A percentile compares a stretch with the other conserved stretches of the same genome.
Evolutionary conservation across 345 rosid genomes (phyloP).

Genomic region (Iberis pinnata): DNA sequence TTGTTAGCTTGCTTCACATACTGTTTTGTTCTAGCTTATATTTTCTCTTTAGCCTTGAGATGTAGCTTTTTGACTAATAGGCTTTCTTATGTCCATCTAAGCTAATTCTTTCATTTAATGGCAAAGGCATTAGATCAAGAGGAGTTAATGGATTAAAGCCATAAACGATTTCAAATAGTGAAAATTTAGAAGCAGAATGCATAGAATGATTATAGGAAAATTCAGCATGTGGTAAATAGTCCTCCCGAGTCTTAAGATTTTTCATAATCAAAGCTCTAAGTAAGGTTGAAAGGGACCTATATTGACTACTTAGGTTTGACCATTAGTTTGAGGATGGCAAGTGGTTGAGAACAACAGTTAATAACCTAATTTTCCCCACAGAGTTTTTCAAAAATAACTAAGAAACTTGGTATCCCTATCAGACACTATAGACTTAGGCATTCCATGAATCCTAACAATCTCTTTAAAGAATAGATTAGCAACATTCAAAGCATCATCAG

Average conservation of each 20-base stretch:
- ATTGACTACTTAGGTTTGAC: not conserved
- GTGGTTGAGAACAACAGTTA: not conserved
- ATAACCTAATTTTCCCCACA: not conserved
- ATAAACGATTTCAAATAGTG: not conserved
- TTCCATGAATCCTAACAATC: not conserved
- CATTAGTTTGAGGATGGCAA: not conserved
- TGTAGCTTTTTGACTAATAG: not conserved
- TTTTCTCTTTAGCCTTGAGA: not conserved
- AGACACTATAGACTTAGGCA: not conserved
- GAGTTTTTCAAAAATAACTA: not conserved
- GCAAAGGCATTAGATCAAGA: not conserved
- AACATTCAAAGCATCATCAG: not conserved
- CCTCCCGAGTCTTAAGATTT: not conserved
- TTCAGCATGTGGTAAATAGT: not conserved
- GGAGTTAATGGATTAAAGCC: not conserved
- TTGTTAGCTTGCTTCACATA: not conserved
- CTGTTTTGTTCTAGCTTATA: not conserved
- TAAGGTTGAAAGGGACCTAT: not conserved
- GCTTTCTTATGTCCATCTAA: not conserved
- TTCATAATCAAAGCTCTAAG: not conserved
- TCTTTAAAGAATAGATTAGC: not conserved
- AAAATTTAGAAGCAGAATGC: not conserved
- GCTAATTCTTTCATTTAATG: not conserved
- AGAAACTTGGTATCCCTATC: not conserved
- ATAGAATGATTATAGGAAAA: not conserved